Evolutionary conservation across 2,329 filamentous ascomycete species (phyloP).

Genomic region (Diaporthe humulicola): DNA sequence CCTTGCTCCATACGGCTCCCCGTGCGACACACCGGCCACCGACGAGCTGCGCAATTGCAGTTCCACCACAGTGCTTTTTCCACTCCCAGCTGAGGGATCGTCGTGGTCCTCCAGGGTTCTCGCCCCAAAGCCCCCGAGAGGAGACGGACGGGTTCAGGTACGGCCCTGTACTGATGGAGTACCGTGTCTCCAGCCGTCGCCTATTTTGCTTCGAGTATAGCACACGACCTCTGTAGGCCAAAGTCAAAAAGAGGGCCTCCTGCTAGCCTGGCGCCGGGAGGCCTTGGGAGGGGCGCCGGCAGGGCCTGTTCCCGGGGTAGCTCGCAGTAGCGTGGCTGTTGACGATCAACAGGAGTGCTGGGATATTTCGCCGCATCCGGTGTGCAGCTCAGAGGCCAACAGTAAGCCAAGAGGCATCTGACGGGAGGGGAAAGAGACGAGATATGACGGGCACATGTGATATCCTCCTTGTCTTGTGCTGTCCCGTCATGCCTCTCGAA

Average conservation of each 20-base stretch:
- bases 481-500: background rate
- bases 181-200: background rate
- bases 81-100: conserved; percentile 17
- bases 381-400: background rate
- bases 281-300: conserved; percentile 5
- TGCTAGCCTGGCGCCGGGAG: conserved; percentile 27
- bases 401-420: background rate
- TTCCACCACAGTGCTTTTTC: conserved; percentile 13
- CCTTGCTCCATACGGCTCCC: background rate
- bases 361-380: conserved; percentile 32
- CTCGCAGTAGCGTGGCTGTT: conserved; percentile 13
- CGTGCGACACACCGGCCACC: conserved; percentile 22
- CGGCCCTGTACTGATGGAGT: background rate
- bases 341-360: conserved; percentile 4
- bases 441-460: background rate
- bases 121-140: background rate
- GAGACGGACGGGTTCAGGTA: background rate
- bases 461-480: background rate
- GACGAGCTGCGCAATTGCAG: conserved; percentile 14
- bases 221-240: background rate
- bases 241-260: background rate
- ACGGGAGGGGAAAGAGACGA: background rate
- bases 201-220: conserved; percentile 24
- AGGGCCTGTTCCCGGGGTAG: conserved; percentile 15
- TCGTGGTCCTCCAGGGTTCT: background rate